Base-by-base conservation (phyloP, 352 stramenopile genomes). In the Pythium phragmitis region DNA sequence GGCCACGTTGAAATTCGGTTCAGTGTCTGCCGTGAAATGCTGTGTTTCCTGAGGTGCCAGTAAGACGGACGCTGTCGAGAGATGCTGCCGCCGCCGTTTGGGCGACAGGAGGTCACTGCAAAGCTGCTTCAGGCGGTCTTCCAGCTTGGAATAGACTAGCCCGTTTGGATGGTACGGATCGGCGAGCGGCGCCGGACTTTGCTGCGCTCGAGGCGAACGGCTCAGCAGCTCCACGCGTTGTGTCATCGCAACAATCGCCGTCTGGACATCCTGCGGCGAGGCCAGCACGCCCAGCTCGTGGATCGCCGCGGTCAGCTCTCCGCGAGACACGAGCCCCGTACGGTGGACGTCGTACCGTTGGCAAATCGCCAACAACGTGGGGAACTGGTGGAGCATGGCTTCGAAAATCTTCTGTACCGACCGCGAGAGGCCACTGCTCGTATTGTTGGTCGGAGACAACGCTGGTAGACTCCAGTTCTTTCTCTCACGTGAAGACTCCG, bases 401-500 rank as follows among this genome's bases (percentile, higher is more conserved):
- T 92, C 82, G 11, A 90, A 67, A 34, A 89, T 75, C 55, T 92
- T 92, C 52, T 92, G 82, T 4, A 88, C 82, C 1, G 82, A 85
- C 0, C 82, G 80, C 30, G 77, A 17, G 9, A 62, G 42, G 4
- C 51, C 14, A 12, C 19, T 34, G 13, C 12, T 36, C n/a, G 34
- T 47, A 13, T 43, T 13, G 0, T 37, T 13, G 0, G 39, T 46
- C 6, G 60, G 48, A n/a, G 77, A 70, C 7, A 87, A 65, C 6
- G 48, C 41, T n/a, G 75, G 79, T 3, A 87, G 60, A 39, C 63
- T 73, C 30, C 68, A 77, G 0, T 63, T 30, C 26, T 3, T 58
- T 14, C 49, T 46, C 13, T 34, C 46, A 7, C 11, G n/a, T 7
- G 11, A n/a, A 12, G 53, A 26, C 46, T 47, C 54, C 2, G 17